Base-by-base conservation (phyloP, 2,329 filamentous ascomycete species). In the Neoascochyta sp. region DNA sequence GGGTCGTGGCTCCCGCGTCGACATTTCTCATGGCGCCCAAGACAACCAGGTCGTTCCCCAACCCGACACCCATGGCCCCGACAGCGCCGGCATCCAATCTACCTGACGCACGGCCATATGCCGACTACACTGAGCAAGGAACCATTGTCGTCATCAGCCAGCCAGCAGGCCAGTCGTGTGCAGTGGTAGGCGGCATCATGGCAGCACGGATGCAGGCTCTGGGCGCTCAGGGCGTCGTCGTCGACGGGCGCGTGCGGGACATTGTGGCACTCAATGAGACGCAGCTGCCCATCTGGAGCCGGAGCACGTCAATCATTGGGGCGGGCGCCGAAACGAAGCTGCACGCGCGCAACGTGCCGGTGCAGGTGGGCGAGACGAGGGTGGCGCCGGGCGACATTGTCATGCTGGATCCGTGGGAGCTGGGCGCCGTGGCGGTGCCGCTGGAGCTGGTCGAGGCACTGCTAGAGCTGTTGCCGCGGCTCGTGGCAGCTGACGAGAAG, bases 171-270 rank as follows among this genome's bases (percentile, higher is more conserved):
- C 81, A 86, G 54, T 71, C 70, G 29, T 86, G 83, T 60, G 83
- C 83, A 5, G 73, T 85, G 6, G 72, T 85, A 5, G 84, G 84
- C n/a, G 83, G 83, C 11, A 85, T 88, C 43, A 83, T 87, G 74
- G 83, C 81, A 4, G 66, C 75, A 16, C 70, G 83, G 12, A 83
- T 87, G 73, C 77, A 78, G 48, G 57, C 72, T 9, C 68, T 80
- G 8, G 74, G 75, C 9, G 75, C 75, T 11, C 67, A 69, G 43
- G 81, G 72, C 3, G 71, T 82, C 8, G 64, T 87, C n/a, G 78
- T 86, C 6, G 73, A 78, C 44, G 83, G 83, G 1, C 67, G 83
- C 21, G 75, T 82, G 5, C 70, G 83, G 39, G 84, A 88, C 63
- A 49, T 86, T 11, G 65, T 63, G 10, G 78, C 83, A 50, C 57